Evolutionary conservation across 495 filamentous ascomycete species (phyloP).

Genomic region (Terfezia claveryi): DNA sequence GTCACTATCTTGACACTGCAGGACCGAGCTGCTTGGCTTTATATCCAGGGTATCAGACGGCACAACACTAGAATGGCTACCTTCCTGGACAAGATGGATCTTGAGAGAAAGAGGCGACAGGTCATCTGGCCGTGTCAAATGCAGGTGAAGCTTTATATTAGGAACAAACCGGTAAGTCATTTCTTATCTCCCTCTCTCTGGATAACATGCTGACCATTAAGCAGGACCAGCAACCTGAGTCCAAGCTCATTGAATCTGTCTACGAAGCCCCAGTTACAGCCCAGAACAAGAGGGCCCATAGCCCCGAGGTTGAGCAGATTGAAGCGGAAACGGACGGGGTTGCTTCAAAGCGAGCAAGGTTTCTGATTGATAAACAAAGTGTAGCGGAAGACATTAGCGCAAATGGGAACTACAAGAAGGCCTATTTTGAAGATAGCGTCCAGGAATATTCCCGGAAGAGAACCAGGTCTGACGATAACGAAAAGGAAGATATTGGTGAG

Average conservation of each 20-base stretch:
- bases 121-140: conserved; percentile 14
- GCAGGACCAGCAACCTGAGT: too few relatives aligned
- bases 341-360: too few relatives aligned
- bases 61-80: conserved; percentile 8
- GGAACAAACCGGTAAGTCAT: background rate
- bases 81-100: conserved; percentile 11
- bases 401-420: too few relatives aligned
- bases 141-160: conserved; percentile 11
- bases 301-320: too few relatives aligned
- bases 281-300: too few relatives aligned
- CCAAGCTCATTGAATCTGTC: too few relatives aligned
- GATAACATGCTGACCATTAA: too few relatives aligned
- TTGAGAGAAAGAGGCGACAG: conserved; percentile 17
- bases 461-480: background rate
- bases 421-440: too few relatives aligned
- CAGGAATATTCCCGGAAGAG: background rate
- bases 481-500: background rate
- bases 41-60: conserved; percentile 9
- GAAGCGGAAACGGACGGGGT: too few relatives aligned
- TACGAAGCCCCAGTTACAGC: too few relatives aligned
- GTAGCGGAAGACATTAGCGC: too few relatives aligned
- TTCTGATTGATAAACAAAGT: too few relatives aligned
- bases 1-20: conserved; percentile 8
- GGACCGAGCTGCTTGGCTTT: conserved; percentile 11
- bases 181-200: background rate